Evolutionary conservation across 1,139 yeast genomes (phyloP), one percentile per base, ranked within the genome.

Genomic region (Suhomyces maxii): DNA sequence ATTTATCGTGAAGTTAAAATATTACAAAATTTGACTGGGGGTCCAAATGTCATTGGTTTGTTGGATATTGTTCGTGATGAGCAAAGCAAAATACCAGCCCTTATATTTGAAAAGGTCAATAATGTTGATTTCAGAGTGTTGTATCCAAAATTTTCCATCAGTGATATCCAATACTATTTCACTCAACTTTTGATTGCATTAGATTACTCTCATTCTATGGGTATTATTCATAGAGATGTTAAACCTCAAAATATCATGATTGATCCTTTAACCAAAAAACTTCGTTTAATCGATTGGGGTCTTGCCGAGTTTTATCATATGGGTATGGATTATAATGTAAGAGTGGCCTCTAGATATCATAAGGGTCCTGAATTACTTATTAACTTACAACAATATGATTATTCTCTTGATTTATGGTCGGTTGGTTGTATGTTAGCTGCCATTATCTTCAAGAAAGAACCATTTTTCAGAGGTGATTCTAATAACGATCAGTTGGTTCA

Each of bases 201-300:
- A 56, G 89, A 86, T 63, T 86, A 78, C 63, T 82, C 86, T 41
- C 95, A 86, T 67, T 83, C 89, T 3, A 84, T 84, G 86, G 95
- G 95, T 25, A 85, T 86, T 46, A 84, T 86, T 77, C 95, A 86
- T 63, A 71, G 95, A 60, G 95, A 86, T 62, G 93, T 86, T 40
- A 86, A 86, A 65, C 95, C 95, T 6, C 95, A 86, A 61, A 86
- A 86, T 63, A 84, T 86, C 48, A 86, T 86, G 93, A 86, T 86
- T 56, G 93, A 86, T 63, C 93, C 88, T 37, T 60, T 70, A 39
- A 71, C 69, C 48, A 81, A 79, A 55, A 80, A 82, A 55, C 68
- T 86, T 52, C 73, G 91, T 54, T 76, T 86, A 49, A 86, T 86
- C 46, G 95, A 86, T 64, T 86, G 95, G 95, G 95, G 95, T 35